Percentiles rank a stretch among this genome's conserved stretches.
Evolutionary conservation across 495 filamentous ascomycete species (phyloP).

Genomic region (Penicillium argentinense): DNA sequence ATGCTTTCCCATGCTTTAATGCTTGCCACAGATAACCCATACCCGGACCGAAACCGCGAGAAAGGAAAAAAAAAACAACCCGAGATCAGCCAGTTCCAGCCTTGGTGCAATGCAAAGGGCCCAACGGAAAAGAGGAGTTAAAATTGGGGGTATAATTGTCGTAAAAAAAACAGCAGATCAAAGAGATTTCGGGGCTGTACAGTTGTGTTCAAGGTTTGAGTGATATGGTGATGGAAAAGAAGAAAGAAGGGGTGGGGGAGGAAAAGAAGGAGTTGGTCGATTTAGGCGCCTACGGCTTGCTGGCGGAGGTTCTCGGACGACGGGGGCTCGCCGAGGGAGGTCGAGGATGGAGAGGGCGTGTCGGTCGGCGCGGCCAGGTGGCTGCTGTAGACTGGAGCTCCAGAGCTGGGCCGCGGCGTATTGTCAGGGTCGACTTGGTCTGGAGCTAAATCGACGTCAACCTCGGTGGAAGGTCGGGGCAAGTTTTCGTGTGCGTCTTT

Average conservation of each 20-base stretch:
- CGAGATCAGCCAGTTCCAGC: slow-evolving; percentile 6
- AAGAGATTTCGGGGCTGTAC: slow-evolving; percentile 21
- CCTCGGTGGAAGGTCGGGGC: neutral
- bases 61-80: slow-evolving; percentile 4
- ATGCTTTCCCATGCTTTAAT: neutral
- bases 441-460: neutral
- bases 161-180: slow-evolving; percentile 24
- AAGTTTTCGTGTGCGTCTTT: slow-evolving; percentile 24
- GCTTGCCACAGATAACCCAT: neutral
- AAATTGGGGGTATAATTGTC: slow-evolving; percentile 31
- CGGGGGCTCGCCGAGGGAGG: slow-evolving; percentile 20
- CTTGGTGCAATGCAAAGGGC: slow-evolving; percentile 10
- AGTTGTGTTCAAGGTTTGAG: slow-evolving; percentile 10
- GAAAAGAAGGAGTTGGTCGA: neutral
- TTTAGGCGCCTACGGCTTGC: slow-evolving; percentile 34
- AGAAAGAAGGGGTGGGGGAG: neutral
- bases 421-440: slow-evolving; percentile 1
- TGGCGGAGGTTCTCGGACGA: slow-evolving; percentile 29
- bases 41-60: neutral
- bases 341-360: slow-evolving; percentile 19
- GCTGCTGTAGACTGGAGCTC: slow-evolving; percentile 3
- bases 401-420: slow-evolving; percentile 8
- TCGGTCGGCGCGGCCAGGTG: slow-evolving; percentile 17
- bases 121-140: slow-evolving; percentile 10
- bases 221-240: slow-evolving; percentile 4